Conservation (phyloP, 257 asterid genomes). For the Asclepias syriaca region DNA sequence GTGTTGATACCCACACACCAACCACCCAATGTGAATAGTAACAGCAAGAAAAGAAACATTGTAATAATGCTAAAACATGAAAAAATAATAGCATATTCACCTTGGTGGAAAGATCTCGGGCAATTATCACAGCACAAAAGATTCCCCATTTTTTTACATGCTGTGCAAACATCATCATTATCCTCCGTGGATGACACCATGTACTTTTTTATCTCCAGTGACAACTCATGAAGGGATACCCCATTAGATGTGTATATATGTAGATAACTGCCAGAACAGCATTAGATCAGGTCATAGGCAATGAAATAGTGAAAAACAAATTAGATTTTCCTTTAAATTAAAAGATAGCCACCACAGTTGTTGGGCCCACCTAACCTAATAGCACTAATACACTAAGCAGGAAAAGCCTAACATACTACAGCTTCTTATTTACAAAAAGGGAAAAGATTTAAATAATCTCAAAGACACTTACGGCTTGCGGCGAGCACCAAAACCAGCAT, state of each 20-base stretch:
- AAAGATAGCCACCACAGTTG: not conserved
- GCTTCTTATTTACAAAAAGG: not conserved
- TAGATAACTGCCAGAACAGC: conserved; percentile 49
- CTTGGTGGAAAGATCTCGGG: conserved; percentile 84
- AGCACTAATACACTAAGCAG: not conserved
- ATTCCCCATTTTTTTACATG: conserved; percentile 72
- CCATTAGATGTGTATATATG: conserved; percentile 82
- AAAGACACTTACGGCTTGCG: conserved; percentile 81
- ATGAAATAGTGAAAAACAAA: not conserved
- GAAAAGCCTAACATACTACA: not conserved
- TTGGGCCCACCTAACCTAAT: not conserved
- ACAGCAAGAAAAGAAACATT: conserved; percentile 2
- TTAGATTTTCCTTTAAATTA: not conserved
- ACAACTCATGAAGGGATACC: conserved; percentile 63
- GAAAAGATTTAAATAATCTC: not conserved
- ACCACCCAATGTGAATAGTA: not conserved
- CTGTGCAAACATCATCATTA: conserved; percentile 84
- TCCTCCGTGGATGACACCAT: conserved; percentile 48
- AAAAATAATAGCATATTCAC: conserved; percentile 30
- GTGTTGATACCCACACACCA: not conserved
- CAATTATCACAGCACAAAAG: conserved; percentile 81
- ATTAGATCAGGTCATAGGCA: not conserved
- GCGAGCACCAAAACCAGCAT: conserved; percentile 88
- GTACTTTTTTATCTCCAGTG: conserved; percentile 46
- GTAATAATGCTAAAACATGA: not conserved